Conservation (phyloP, 306 rosid genomes). For the Coriaria nepalensis region DNA sequence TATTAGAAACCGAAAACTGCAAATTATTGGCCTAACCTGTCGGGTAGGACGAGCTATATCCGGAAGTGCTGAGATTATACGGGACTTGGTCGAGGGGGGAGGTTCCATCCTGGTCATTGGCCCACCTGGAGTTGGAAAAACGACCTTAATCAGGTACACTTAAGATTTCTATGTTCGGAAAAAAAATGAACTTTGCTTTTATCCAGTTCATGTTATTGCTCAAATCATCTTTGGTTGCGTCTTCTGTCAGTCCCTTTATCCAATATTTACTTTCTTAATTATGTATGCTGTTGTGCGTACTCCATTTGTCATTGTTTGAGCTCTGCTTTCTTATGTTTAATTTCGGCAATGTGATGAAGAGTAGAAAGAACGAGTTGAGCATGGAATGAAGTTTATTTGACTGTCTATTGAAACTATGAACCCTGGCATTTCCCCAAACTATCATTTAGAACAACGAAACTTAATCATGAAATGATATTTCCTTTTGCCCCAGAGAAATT, state of each 20-base stretch:
- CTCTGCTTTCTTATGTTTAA: too few relatives aligned
- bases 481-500: constrained; percentile 54
- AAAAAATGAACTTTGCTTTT: not conserved
- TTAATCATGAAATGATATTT: constrained; percentile 13
- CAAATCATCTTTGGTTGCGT: too few relatives aligned
- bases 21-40: constrained; percentile 94
- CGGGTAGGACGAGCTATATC: constrained; percentile 87
- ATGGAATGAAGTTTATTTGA: too few relatives aligned
- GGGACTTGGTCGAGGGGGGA: constrained; percentile 66
- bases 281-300: too few relatives aligned
- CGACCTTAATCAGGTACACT: constrained; percentile 79
- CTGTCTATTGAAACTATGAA: too few relatives aligned
- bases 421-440: too few relatives aligned
- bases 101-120: constrained; percentile 93
- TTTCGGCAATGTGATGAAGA: too few relatives aligned
- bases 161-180: not conserved
- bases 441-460: not conserved
- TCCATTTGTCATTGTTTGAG: too few relatives aligned
- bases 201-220: too few relatives aligned
- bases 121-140: constrained; percentile 99
- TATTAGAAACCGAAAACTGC: constrained; percentile 77
- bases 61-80: constrained; percentile 83
- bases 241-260: too few relatives aligned
- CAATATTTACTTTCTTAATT: too few relatives aligned
- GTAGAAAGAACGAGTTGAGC: too few relatives aligned